Percentiles rank a stretch among this genome's conserved stretches.
Evolutionary conservation across 2,329 filamentous ascomycete genomes (phyloP).

Genomic region (Trichoderma sp.): DNA sequence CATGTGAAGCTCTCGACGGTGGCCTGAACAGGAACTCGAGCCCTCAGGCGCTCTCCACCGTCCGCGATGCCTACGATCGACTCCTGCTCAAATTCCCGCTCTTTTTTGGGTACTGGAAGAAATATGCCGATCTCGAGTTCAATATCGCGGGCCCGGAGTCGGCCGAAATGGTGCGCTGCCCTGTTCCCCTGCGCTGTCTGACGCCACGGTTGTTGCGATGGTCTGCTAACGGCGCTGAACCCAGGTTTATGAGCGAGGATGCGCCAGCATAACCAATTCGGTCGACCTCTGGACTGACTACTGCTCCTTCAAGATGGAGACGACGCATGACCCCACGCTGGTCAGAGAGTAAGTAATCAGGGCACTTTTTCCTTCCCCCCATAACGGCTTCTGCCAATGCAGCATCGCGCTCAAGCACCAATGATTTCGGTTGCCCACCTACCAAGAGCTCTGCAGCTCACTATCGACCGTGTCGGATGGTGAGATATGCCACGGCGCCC

Average conservation of each 20-base stretch:
- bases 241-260: slow-evolving; percentile 91
- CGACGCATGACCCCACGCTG: slow-evolving; percentile 88
- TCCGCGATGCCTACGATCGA: slow-evolving; percentile 85
- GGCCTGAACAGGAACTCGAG: slow-evolving; percentile 96
- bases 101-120: slow-evolving; percentile 99
- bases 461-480: slow-evolving; percentile 53
- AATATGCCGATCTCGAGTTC: slow-evolving; percentile 97
- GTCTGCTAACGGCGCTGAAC: neutral
- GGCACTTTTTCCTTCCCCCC: slow-evolving; percentile 69
- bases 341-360: slow-evolving; percentile 97
- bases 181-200: neutral
- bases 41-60: slow-evolving; percentile 84
- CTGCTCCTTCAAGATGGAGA: slow-evolving; percentile 97
- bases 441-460: slow-evolving; percentile 43
- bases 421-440: slow-evolving; percentile 46
- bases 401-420: slow-evolving; percentile 46
- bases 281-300: slow-evolving; percentile 98
- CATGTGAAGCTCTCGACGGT: slow-evolving; percentile 82
- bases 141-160: slow-evolving; percentile 95
- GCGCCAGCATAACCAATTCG: slow-evolving; percentile 88
- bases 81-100: slow-evolving; percentile 94
- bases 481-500: slow-evolving; percentile 71
- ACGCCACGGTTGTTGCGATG: neutral
- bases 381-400: slow-evolving; percentile 58
- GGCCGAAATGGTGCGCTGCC: slow-evolving; percentile 81